Conservation (phyloP, 805 yeast genomes). For the Wickerhamiella kurtzmanii region DNA sequence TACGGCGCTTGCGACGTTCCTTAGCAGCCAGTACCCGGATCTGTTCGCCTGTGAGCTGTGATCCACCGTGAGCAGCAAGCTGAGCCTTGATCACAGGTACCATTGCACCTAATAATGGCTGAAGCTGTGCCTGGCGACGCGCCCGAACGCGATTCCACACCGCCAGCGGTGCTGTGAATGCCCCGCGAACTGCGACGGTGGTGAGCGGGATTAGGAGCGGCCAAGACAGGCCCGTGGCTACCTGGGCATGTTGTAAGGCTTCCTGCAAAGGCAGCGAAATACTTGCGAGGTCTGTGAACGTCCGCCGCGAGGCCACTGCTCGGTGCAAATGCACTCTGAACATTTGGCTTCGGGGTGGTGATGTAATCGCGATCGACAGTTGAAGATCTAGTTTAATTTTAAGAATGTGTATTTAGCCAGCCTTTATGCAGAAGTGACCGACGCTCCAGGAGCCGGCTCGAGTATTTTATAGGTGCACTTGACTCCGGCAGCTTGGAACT, state of each 20-base stretch:
- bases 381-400: neutral
- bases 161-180: slow-evolving; percentile 67
- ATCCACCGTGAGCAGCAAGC: slow-evolving; percentile 29
- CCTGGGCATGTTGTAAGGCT: slow-evolving; percentile 17
- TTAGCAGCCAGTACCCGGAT: slow-evolving; percentile 59
- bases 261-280: slow-evolving; percentile 13
- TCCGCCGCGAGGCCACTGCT: neutral
- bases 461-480: slow-evolving; percentile 71
- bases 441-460: slow-evolving; percentile 72
- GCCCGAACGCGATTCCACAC: slow-evolving; percentile 54
- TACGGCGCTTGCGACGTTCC: slow-evolving; percentile 66
- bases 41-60: slow-evolving; percentile 59
- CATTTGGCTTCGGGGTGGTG: neutral
- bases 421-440: neutral
- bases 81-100: slow-evolving; percentile 55
- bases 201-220: slow-evolving; percentile 61
- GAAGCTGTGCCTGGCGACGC: slow-evolving; percentile 53
- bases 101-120: slow-evolving; percentile 62
- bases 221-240: slow-evolving; percentile 56
- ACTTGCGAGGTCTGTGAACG: neutral
- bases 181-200: slow-evolving; percentile 50
- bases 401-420: neutral
- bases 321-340: neutral
- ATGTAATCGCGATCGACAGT: neutral
- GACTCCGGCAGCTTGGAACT: slow-evolving; percentile 54